These are phyloP conservation scores for Neurospora terricola DNA, from an alignment of 495 filamentous ascomycete species.

Conservation along the genomic window DNA sequence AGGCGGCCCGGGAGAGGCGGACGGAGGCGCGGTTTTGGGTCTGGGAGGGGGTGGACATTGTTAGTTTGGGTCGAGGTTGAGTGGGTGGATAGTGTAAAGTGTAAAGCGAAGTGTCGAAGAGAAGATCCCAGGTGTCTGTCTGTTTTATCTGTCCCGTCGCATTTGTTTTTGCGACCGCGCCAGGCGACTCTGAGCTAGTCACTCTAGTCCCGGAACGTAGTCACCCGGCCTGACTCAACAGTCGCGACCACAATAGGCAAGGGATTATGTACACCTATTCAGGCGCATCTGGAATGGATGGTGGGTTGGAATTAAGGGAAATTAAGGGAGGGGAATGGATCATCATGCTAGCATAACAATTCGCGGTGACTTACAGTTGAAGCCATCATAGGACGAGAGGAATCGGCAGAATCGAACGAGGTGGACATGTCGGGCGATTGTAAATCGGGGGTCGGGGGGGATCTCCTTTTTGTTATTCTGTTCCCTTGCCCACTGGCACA, in stretches of 20 bases:
- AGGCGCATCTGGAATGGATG: background rate
- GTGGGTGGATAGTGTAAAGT: background rate
- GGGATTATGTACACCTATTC: background rate
- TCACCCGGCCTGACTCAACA: background rate
- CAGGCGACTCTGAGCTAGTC: background rate
- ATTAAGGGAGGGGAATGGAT: conserved; percentile 2
- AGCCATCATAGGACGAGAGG: conserved; percentile 67
- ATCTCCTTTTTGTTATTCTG: conserved; percentile 1
- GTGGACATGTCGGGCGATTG: conserved; percentile 41
- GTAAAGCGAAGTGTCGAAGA: conserved; percentile 1
- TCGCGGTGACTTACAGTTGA: conserved; percentile 48
- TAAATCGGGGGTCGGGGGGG: background rate
- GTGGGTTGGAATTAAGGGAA: background rate
- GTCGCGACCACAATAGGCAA: background rate
- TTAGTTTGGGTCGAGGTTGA: background rate
- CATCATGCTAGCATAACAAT: background rate
- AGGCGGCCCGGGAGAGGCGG: conserved; percentile 67
- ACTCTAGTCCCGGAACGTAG: background rate
- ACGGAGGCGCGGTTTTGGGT: conserved; percentile 54
- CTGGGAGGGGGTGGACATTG: background rate
- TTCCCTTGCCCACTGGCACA: background rate
- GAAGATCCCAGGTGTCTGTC: background rate
- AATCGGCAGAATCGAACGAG: conserved; percentile 66
- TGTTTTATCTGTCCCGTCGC: background rate
- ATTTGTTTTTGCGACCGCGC: background rate